Evolutionary conservation across 2,329 filamentous ascomycete genomes (phyloP), one percentile per base, ranked within the genome.

Genomic region (Fusarium burgessii): DNA sequence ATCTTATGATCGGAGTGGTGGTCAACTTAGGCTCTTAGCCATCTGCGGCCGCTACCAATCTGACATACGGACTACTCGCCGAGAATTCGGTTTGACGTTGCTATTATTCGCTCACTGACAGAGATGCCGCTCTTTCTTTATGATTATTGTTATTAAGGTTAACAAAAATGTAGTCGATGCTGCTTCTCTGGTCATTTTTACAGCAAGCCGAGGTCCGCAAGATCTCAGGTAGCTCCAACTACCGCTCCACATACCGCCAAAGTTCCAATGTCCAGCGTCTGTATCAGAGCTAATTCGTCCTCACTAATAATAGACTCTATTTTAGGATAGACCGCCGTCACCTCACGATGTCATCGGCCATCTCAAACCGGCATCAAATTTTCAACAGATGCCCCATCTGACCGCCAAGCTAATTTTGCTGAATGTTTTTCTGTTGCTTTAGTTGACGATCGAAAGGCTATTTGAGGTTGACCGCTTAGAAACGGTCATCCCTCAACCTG

Each of bases 301-400:
- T 43, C 50, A 54, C 20, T 32, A 47, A 23, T 29, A 29, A 60
- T 41, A 47, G 50, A 57, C 42, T 66, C 69, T 72, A 72, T 71
- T 72, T 72, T 72, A 23, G 69, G 69, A 66, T 58, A 72, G 51
- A 58, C 33, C 33, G 52, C 69, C 69, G 65, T 38, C 25, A 46
- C 45, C 43, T 43, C 58, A 27, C 42, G 36, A 58, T 42, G 33
- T 56, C 35, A 35, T 43, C 38, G 18, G 17, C 14, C 20, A 23
- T 36, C 58, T 54, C 25, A 65, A 55, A 60, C 38, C 18, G 60
- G 50, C 38, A 25, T 49, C 33, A 17, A 57, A 52, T 27, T 46
- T 63, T 35, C 13, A 36, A 11, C 40, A 45, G 45, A 36, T n/a
- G 36, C 35, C 33, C 35, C 36, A 25, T 57, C 27, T 63, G 41